A percentile compares a stretch with the other conserved stretches of the same genome.
Conservation (phyloP, 225 moss, liverwort and hornwort genomes). For the Thuidium tamariscinum region DNA sequence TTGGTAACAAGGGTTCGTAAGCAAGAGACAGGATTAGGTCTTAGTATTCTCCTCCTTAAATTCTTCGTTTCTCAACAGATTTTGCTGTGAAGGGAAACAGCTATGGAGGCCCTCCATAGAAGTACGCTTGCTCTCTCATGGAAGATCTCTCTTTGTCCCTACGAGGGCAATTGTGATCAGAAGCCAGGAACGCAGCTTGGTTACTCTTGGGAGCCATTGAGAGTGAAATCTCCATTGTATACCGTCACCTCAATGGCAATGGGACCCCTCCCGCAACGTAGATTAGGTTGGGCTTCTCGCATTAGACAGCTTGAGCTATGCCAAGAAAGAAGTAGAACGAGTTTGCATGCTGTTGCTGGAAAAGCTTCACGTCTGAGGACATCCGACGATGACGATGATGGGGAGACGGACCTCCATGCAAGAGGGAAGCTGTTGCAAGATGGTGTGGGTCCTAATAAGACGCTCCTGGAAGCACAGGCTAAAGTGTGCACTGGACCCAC, state of each 20-base stretch:
- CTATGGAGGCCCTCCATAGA: constrained; percentile 5
- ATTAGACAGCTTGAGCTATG: neutral
- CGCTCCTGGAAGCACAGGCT: constrained; percentile 60
- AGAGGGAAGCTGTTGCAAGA: constrained; percentile 28
- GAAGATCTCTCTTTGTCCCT: neutral
- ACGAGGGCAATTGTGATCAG: neutral
- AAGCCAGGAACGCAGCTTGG: neutral
- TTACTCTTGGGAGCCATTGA: neutral
- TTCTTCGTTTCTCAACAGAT: neutral
- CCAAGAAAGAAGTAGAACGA: neutral
- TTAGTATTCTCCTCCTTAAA: neutral
- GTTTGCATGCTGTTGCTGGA: constrained; percentile 7
- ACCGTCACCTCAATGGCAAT: neutral
- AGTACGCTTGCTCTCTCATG: neutral
- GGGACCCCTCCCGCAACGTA: neutral
- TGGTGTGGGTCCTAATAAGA: constrained; percentile 51
- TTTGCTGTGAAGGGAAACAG: neutral
- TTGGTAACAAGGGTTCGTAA: neutral
- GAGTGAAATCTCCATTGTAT: neutral
- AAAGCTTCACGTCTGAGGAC: neutral
- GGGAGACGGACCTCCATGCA: neutral
- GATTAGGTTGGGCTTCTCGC: neutral
- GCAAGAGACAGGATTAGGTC: neutral
- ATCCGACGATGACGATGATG: constrained; percentile 8
- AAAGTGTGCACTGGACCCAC: constrained; percentile 78